phyloP scores from a whole-genome alignment of 148 eudicot genomes.

The Spergularia marina region DNA sequence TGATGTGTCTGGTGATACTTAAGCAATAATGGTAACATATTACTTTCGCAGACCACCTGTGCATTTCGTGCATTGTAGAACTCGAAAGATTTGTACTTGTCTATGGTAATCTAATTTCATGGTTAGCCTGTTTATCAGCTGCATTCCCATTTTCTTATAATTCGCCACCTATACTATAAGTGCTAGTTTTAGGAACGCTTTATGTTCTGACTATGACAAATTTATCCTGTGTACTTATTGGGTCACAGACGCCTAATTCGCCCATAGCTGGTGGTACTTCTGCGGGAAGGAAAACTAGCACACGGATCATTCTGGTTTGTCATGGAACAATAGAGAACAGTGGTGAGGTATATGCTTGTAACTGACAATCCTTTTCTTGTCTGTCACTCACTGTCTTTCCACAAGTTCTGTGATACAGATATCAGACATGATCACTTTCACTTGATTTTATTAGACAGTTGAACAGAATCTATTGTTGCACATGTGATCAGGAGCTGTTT shows the following conservation, averaged over 20 bases:
- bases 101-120: not conserved
- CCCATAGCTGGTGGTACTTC: constrained; percentile 75
- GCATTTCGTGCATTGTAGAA: not conserved
- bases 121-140: not conserved
- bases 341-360: constrained; percentile 41
- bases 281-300: constrained; percentile 68
- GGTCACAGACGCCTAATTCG: constrained; percentile 83
- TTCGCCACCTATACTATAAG: not conserved
- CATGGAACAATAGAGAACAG: constrained; percentile 55
- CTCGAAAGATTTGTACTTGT: not conserved
- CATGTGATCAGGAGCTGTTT: too few species aligned
- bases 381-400: not conserved
- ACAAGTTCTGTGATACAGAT: not conserved
- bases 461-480: not conserved
- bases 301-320: constrained; percentile 64
- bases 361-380: not conserved
- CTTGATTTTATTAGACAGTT: not conserved
- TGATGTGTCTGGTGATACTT: too few species aligned
- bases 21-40: too few species aligned
- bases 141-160: not conserved
- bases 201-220: not conserved
- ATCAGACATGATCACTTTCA: not conserved
- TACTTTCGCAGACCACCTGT: not conserved
- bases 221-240: constrained; percentile 24
- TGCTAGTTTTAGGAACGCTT: not conserved